Conservation (phyloP, 345 rosid species). For the Cardamine resedifolia region DNA sequence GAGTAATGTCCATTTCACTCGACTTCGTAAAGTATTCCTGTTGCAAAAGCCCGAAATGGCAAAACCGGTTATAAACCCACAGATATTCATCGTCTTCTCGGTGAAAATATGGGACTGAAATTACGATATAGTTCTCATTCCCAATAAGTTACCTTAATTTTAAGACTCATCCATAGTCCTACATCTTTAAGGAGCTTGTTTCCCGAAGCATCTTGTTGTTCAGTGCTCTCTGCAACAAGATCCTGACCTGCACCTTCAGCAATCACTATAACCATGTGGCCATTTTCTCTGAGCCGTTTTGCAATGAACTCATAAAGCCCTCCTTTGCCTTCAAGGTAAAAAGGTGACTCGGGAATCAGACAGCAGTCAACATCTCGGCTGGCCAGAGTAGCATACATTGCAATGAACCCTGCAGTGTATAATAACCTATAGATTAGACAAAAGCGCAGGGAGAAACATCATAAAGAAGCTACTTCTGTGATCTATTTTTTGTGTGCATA, state of each 20-base stretch:
- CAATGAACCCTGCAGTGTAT: conserved; percentile 56
- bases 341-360: conserved; percentile 92
- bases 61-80: background rate
- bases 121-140: background rate
- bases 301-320: conserved; percentile 70
- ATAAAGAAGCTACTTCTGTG: background rate
- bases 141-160: conserved; percentile 54
- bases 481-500: background rate
- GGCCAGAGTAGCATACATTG: conserved; percentile 83
- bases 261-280: conserved; percentile 83
- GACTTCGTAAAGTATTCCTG: conserved; percentile 61
- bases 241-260: conserved; percentile 97
- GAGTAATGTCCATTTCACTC: conserved; percentile 56
- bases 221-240: conserved; percentile 55
- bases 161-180: conserved; percentile 75
- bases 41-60: conserved; percentile 4
- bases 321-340: conserved; percentile 84
- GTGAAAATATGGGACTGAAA: background rate
- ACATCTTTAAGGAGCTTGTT: conserved; percentile 80
- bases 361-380: conserved; percentile 94
- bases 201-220: conserved; percentile 76
- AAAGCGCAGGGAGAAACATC: background rate
- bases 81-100: background rate
- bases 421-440: conserved; percentile 7
- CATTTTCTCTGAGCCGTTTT: conserved; percentile 67